Evolutionary conservation across 164 flowering plant genomes (phyloP).

Genomic region (Sedum album): DNA sequence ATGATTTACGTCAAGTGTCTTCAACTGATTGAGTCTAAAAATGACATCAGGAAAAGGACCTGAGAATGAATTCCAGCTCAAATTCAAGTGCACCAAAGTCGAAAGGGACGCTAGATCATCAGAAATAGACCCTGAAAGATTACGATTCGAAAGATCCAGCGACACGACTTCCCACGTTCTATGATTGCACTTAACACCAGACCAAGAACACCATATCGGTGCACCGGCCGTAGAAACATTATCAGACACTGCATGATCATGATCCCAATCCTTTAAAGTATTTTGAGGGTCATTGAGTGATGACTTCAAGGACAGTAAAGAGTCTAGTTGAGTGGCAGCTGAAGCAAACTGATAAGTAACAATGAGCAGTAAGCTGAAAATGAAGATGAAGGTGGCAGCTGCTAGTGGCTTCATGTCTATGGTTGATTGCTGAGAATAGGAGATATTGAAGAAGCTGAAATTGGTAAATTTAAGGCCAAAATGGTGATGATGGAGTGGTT

Average conservation of each 20-base stretch:
- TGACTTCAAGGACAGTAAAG: constrained; percentile 64
- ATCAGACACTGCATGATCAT: constrained; percentile 18
- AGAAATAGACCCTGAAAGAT: constrained; percentile 56
- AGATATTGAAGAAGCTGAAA: neutral
- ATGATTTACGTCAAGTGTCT: constrained; percentile 64
- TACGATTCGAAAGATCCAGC: constrained; percentile 67
- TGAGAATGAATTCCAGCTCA: constrained; percentile 57
- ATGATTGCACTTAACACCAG: constrained; percentile 62
- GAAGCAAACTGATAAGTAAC: constrained; percentile 10
- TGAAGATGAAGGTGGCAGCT: neutral
- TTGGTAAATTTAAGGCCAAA: neutral
- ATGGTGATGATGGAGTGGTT: neutral
- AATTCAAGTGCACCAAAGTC: constrained; percentile 43
- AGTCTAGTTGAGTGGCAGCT: constrained; percentile 29
- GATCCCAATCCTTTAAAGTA: constrained; percentile 57
- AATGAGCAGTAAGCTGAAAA: neutral
- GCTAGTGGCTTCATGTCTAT: neutral
- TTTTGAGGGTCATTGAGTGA: constrained; percentile 56
- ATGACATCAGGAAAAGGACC: constrained; percentile 52
- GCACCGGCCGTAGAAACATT: constrained; percentile 14
- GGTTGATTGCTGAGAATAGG: neutral
- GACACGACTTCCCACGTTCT: constrained; percentile 27
- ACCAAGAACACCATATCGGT: constrained; percentile 79
- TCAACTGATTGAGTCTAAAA: constrained; percentile 41
- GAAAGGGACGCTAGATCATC: constrained; percentile 36